These are phyloP conservation scores for Paraleonurus japonicus DNA, from an alignment of 257 asterid species.

Conservation along the genomic window DNA sequence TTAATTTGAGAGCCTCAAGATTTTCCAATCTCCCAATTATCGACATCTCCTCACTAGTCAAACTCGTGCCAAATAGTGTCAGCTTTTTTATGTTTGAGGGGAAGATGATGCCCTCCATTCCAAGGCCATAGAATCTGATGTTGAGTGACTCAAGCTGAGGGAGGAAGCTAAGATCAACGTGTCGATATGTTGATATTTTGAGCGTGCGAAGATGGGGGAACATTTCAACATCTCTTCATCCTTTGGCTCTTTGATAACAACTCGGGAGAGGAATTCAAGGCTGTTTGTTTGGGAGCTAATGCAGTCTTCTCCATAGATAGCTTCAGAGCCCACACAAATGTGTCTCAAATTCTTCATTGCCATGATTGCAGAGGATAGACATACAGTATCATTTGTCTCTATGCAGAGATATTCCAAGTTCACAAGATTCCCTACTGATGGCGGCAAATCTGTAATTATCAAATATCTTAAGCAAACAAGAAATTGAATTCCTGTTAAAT, in stretches of 20 bases:
- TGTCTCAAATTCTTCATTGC: conserved; percentile 5
- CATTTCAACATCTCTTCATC: conserved; percentile 10
- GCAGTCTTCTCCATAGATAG: background rate
- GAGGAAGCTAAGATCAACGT: background rate
- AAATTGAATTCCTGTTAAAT: background rate
- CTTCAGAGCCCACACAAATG: background rate
- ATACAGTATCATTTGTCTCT: background rate
- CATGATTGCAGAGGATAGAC: background rate
- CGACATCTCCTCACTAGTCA: conserved; percentile 10
- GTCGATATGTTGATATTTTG: background rate
- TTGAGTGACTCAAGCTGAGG: conserved; percentile 1
- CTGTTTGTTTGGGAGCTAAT: background rate
- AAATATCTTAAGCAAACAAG: conserved; percentile 27
- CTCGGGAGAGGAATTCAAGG: background rate
- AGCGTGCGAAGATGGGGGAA: conserved; percentile 6
- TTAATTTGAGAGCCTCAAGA: conserved; percentile 4
- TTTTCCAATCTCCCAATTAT: conserved; percentile 1
- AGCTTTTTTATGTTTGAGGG: conserved; percentile 5
- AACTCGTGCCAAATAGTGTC: background rate
- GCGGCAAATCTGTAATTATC: conserved; percentile 10
- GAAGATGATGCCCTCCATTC: background rate
- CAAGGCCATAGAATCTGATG: background rate
- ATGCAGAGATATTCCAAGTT: conserved; percentile 27
- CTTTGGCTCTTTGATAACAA: background rate
- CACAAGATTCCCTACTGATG: conserved; percentile 16